phyloP scores from a whole-genome alignment of 805 yeast genomes.

The Candida odintsovae region DNA sequence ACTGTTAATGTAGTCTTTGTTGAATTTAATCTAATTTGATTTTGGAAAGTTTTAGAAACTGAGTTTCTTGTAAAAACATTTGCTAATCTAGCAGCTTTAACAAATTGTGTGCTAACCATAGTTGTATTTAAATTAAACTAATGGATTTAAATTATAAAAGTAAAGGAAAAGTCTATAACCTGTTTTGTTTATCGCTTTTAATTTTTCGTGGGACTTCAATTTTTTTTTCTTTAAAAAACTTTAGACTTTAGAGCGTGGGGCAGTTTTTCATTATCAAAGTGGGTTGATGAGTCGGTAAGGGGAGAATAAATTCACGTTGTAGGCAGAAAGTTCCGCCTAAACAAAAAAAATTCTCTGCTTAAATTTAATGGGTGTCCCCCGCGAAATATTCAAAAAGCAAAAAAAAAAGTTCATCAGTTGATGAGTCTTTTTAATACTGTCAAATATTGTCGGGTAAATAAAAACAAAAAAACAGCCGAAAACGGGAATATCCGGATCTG shows the following conservation, averaged over 20 bases:
- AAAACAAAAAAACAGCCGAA: no score
- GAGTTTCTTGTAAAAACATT: conserved; percentile 4
- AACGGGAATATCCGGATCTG: no score
- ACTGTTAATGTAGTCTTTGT: conserved; percentile 58
- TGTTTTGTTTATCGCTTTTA: neutral
- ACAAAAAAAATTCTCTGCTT: neutral
- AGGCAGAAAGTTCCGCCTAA: neutral
- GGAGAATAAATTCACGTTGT: no score
- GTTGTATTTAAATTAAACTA: neutral
- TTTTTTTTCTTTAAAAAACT: neutral
- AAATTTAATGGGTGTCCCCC: neutral
- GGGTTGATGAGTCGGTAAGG: no score
- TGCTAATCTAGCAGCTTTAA: conserved; percentile 4
- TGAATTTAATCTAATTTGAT: conserved; percentile 17
- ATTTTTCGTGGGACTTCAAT: neutral
- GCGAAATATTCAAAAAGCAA: neutral
- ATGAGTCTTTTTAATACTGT: neutral
- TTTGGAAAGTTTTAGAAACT: neutral
- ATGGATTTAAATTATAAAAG: neutral
- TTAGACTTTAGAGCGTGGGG: neutral
- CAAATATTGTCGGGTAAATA: neutral
- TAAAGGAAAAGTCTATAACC: neutral
- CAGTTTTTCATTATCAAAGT: no score
- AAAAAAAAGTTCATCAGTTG: neutral
- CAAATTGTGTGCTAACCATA: neutral